phyloP scores from a whole-genome alignment of 2,329 filamentous ascomycete genomes.

The Pseudofabraea citricarpa region DNA sequence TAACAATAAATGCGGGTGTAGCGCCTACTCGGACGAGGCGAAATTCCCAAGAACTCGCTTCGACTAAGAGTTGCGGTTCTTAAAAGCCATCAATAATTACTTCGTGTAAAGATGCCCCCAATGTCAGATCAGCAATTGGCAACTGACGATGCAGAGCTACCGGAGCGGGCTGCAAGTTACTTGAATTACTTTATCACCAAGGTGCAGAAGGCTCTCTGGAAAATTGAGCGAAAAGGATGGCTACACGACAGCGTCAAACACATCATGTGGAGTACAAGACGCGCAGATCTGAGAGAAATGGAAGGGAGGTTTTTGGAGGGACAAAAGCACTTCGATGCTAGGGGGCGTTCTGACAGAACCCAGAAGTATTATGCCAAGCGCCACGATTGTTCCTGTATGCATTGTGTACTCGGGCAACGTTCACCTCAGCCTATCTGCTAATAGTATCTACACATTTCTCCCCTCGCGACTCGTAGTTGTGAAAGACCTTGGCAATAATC shows the following conservation, averaged over 20 bases:
- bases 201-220: conserved; percentile 2
- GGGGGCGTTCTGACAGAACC: conserved; percentile 4
- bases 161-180: conserved; percentile 5
- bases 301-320: conserved; percentile 6
- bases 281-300: conserved; percentile 5
- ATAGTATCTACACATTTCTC: no score
- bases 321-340: conserved; percentile 3
- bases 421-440: no score
- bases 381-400: no score
- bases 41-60: conserved; percentile 6
- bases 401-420: no score
- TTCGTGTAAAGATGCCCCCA: conserved; percentile 1
- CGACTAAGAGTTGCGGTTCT: conserved; percentile 7
- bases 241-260: background rate
- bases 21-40: conserved; percentile 7
- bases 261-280: conserved; percentile 2
- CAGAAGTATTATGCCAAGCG: conserved; percentile 3
- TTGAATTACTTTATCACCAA: conserved; percentile 2
- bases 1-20: no score
- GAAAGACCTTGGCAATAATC: background rate
- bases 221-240: conserved; percentile 6
- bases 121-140: background rate
- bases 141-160: conserved; percentile 4
- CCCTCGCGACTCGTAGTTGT: background rate
- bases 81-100: conserved; percentile 4